Evolutionary conservation across 305 asterid genomes (phyloP).

Genomic region (Fraxinus angustifolia): DNA sequence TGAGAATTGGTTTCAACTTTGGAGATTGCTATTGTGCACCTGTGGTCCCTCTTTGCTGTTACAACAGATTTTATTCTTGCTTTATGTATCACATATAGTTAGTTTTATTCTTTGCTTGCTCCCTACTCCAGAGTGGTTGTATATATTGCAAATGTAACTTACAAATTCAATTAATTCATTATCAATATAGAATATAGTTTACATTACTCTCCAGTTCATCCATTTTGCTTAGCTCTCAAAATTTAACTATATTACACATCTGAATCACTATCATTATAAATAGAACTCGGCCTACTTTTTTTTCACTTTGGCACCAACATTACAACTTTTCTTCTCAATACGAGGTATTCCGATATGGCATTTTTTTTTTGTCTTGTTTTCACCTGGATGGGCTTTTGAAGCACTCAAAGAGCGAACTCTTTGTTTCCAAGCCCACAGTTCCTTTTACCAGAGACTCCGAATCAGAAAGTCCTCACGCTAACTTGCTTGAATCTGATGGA

Average conservation of each 20-base stretch:
- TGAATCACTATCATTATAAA: constrained; percentile 46
- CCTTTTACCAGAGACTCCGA: constrained; percentile 20
- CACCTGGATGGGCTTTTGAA: constrained; percentile 29
- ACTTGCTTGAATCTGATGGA: constrained; percentile 21
- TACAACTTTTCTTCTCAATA: constrained; percentile 18
- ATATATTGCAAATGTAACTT: too few relatives aligned
- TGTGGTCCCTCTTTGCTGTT: too few relatives aligned
- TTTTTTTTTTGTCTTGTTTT: constrained; percentile 6
- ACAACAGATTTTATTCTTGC: too few relatives aligned
- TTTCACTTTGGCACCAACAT: constrained; percentile 10
- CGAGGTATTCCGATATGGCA: background rate
- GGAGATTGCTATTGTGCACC: too few relatives aligned
- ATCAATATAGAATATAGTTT: too few relatives aligned
- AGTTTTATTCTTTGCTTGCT: too few relatives aligned
- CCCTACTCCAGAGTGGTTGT: too few relatives aligned
- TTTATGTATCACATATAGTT: too few relatives aligned
- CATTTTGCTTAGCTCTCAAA: too few relatives aligned
- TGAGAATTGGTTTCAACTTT: too few relatives aligned
- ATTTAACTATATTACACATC: constrained; percentile 30
- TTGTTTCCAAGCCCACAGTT: constrained; percentile 19
- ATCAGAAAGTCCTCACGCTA: constrained; percentile 35
- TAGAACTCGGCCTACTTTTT: constrained; percentile 26
- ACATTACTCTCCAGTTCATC: too few relatives aligned
- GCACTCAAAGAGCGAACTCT: constrained; percentile 43
- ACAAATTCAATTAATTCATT: too few relatives aligned